Percentiles rank a stretch among this genome's conserved stretches.
Evolutionary conservation across 305 asterid genomes (phyloP).

Genomic region (Striga hermonthica): DNA sequence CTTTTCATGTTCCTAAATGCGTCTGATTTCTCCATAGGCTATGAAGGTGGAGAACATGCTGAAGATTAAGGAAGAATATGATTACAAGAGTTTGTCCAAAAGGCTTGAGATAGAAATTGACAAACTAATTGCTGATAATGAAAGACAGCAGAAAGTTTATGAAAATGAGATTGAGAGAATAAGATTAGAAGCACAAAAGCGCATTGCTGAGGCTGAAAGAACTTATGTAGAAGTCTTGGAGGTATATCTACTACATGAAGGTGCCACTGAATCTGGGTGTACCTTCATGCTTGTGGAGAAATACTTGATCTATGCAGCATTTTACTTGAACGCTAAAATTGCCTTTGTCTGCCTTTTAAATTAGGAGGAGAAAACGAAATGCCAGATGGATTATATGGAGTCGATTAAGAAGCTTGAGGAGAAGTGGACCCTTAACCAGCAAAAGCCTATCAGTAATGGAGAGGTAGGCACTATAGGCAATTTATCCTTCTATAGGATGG

Average conservation of each 20-base stretch:
- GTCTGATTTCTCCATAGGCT: conserved; percentile 55
- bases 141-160: conserved; percentile 77
- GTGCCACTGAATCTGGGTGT: conserved; percentile 25
- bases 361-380: conserved; percentile 91
- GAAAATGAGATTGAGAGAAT: conserved; percentile 85
- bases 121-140: conserved; percentile 82
- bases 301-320: conserved; percentile 22
- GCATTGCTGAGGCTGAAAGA: conserved; percentile 74
- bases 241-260: conserved; percentile 42
- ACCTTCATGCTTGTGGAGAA: conserved; percentile 17
- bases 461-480: conserved; percentile 51
- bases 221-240: conserved; percentile 71
- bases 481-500: conserved; percentile 21
- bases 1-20: conserved; percentile 18
- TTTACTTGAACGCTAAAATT: conserved; percentile 9
- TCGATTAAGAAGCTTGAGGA: conserved; percentile 93
- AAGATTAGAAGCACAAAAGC: conserved; percentile 78
- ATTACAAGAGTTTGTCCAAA: conserved; percentile 86
- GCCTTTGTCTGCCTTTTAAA: conserved; percentile 23
- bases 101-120: conserved; percentile 90
- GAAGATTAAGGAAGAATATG: conserved; percentile 96
- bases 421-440: conserved; percentile 75
- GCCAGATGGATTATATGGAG: conserved; percentile 92
- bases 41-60: conserved; percentile 99
- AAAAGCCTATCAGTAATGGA: conserved; percentile 57